A percentile compares a stretch with the other conserved stretches of the same genome.
phyloP scores from a whole-genome alignment of 306 rosid genomes.

The Vigna radiata region DNA sequence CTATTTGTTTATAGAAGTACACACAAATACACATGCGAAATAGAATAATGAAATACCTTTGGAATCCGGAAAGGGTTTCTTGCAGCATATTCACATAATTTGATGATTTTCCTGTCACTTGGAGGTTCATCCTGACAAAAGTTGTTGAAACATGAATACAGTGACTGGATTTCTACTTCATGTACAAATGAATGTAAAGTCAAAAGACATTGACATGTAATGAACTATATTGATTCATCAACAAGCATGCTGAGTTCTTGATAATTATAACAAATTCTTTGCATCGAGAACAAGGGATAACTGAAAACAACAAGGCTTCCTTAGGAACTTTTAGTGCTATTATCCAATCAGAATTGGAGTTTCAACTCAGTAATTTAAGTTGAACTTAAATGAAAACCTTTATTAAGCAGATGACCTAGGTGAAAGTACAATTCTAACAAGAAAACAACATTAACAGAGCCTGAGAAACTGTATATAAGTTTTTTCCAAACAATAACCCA shows the following conservation, averaged over 20 bases:
- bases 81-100: constrained; percentile 94
- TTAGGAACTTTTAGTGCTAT: not conserved
- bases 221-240: constrained; percentile 13
- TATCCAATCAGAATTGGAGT: not conserved
- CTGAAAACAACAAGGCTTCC: not conserved
- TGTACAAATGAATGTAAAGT: constrained; percentile 15
- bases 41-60: constrained; percentile 62
- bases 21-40: not conserved
- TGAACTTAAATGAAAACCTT: not conserved
- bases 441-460: not conserved
- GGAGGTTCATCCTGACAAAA: constrained; percentile 77
- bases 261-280: not conserved
- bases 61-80: constrained; percentile 92
- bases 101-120: constrained; percentile 84
- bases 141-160: constrained; percentile 27
- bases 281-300: constrained; percentile 2
- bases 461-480: not conserved
- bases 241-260: not conserved
- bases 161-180: constrained; percentile 17
- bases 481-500: not conserved
- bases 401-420: not conserved
- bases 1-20: not conserved
- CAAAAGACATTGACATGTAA: not conserved
- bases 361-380: not conserved
- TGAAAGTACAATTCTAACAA: too few species aligned